Conservation (phyloP, 2,329 filamentous ascomycete genomes). For the Colletotrichum sp. region DNA sequence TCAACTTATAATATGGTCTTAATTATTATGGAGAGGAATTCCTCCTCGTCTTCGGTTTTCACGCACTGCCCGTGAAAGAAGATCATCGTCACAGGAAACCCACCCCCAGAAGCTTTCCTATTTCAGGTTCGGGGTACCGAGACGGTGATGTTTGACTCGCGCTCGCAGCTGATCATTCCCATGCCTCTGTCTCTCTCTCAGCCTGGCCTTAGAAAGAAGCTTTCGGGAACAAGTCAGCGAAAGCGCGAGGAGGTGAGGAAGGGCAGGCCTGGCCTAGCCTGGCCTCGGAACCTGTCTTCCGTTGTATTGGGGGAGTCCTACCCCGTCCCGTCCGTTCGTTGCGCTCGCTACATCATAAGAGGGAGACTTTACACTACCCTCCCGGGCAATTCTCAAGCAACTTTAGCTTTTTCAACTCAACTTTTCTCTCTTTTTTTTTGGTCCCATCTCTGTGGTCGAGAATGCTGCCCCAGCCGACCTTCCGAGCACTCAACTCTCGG, state of each 20-base stretch:
- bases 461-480: neutral
- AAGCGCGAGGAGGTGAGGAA: neutral
- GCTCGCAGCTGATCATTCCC: neutral
- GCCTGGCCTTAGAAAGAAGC: neutral
- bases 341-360: neutral
- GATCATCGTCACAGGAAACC: neutral
- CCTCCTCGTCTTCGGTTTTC: neutral
- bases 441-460: neutral
- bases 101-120: neutral
- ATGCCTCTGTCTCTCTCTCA: neutral
- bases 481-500: neutral
- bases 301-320: neutral
- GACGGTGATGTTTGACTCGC: neutral
- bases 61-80: neutral
- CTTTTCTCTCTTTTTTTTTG: neutral
- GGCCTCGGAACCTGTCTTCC: neutral
- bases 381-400: neutral
- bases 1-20: fast-evolving
- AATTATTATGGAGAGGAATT: neutral
- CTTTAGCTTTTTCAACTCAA: neutral
- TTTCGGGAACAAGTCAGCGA: neutral
- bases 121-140: neutral
- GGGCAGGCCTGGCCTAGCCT: neutral
- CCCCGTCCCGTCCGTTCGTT: neutral
- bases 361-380: neutral